Percentiles rank a stretch among this genome's conserved stretches.
Evolutionary conservation across 2,329 filamentous ascomycete genomes (phyloP).

Genomic region (Ambrosiella cleistominuta): DNA sequence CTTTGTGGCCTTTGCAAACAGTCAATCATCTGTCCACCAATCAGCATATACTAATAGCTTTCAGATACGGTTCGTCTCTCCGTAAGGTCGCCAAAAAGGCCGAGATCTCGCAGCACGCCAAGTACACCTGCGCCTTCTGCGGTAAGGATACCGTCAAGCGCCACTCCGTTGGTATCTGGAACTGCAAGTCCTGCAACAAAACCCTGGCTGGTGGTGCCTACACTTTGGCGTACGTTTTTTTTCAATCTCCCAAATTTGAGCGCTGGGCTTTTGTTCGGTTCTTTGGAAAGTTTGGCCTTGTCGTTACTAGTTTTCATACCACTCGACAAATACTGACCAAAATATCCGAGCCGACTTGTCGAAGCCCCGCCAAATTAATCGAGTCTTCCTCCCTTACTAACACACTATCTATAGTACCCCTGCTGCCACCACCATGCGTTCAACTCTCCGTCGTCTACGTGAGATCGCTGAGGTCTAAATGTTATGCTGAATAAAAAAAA

Average conservation of each 20-base stretch:
- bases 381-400: slow-evolving; percentile 16
- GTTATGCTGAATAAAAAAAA: slow-evolving; percentile 17
- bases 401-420: slow-evolving; percentile 47
- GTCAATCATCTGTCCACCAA: neutral
- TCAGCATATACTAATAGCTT: slow-evolving; percentile 16
- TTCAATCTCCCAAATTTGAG: neutral
- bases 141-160: slow-evolving; percentile 91
- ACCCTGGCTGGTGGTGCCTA: slow-evolving; percentile 67
- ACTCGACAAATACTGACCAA: neutral
- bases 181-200: slow-evolving; percentile 93
- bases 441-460: slow-evolving; percentile 89
- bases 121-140: slow-evolving; percentile 96
- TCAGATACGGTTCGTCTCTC: slow-evolving; percentile 94
- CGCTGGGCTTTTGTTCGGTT: neutral
- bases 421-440: slow-evolving; percentile 84
- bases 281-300: neutral
- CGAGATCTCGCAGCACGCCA: slow-evolving; percentile 97
- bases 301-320: neutral
- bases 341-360: too few species aligned
- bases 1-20: neutral
- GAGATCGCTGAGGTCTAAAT: slow-evolving; percentile 90
- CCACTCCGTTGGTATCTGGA: slow-evolving; percentile 86
- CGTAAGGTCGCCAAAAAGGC: slow-evolving; percentile 97
- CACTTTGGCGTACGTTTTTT: slow-evolving; percentile 71
- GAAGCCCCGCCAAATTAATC: too few species aligned